These are phyloP conservation scores for Plenodomus lindquistii DNA, from an alignment of 2,329 filamentous ascomycete genomes.

Conservation along the genomic window DNA sequence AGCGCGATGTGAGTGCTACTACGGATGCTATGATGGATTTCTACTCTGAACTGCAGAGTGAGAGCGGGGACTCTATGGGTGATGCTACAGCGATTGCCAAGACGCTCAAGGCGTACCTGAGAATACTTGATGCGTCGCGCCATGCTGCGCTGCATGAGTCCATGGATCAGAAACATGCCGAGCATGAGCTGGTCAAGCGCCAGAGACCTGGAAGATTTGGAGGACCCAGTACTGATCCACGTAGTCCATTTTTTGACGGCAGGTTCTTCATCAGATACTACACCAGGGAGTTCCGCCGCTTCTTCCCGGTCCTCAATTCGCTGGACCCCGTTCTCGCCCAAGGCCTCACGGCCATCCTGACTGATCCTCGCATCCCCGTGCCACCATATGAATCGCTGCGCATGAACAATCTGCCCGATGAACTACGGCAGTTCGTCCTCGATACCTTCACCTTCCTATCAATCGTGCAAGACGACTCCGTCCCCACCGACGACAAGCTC, in stretches of 20 bases:
- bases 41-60: neutral
- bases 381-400: neutral
- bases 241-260: neutral
- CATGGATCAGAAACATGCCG: neutral
- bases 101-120: neutral
- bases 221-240: neutral
- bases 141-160: neutral
- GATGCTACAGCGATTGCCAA: neutral
- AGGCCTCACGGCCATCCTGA: neutral
- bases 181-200: neutral
- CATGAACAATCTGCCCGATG: neutral
- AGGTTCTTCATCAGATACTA: neutral
- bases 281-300: constrained; percentile 1
- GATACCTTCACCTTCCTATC: constrained; percentile 1
- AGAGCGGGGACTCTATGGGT: neutral
- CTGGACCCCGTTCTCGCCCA: neutral
- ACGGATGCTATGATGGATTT: neutral
- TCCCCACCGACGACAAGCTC: neutral
- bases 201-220: neutral
- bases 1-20: neutral
- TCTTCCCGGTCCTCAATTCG: neutral
- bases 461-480: neutral
- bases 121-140: neutral
- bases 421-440: constrained; percentile 2
- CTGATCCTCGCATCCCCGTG: neutral